Base-by-base conservation (phyloP, 306 rosid species). In the Pyrus bretschneideri region DNA sequence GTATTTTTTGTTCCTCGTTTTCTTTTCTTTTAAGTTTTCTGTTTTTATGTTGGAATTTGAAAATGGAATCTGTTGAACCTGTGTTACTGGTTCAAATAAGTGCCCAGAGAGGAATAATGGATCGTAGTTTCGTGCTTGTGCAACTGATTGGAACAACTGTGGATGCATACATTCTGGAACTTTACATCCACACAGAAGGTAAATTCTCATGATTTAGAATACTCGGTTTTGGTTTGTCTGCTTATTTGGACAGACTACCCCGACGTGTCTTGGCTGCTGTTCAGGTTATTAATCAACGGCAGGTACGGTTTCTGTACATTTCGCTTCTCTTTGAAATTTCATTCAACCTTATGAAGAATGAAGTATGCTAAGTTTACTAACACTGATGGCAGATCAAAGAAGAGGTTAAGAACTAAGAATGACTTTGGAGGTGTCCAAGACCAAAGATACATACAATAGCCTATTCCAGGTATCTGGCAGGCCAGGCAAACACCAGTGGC, bases 401-500 rank as follows among this genome's bases (percentile, higher is more conserved):
- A 58, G 4, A 44, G 22, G 27, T 77, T 67, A 80, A 35, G 71
- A 78, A 65, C 31, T 68, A 77, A 63, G 13, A 54, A 46, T 30
- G 59, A 65, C 46, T 71, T 29, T 62, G 33, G 83, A 66, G 29
- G 67, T 55, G 42, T 75, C 60, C 11, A 67, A 55, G 54, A 71
- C 60, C 27, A 78, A 25, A 6, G 60, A 75, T n/a, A 82, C 76
- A 73, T 78, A 81, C 72, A 81, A 22, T n/a, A 86, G 80, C 45
- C 83, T 81, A 78, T 84, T 84, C 86, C 84, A 83, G 9, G 87
- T 84, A 79, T 86, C 90, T 1, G 87, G 90, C 18, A 83, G 59
- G 21, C 87, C 90, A 9, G 90, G 86, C 73, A 86, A 71, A 70
- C 87, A 81, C 90, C 90, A 82, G 70, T 82, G 83, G 76, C 79